Evolutionary conservation across 208 protist species (phyloP), one percentile per base, ranked within the genome.

Genomic region (Porcisia deanei): DNA sequence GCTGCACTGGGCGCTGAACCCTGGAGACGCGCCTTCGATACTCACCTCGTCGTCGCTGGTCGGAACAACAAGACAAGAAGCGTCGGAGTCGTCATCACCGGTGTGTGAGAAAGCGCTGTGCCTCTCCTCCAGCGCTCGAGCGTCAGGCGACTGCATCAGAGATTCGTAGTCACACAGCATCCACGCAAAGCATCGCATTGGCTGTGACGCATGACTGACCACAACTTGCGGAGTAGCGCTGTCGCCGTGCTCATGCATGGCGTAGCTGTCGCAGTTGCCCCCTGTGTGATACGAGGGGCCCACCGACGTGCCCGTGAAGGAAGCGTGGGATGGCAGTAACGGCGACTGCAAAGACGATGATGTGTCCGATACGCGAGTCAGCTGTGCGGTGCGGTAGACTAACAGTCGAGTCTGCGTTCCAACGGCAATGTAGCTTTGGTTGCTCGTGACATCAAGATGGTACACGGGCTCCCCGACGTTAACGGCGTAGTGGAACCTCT

Each of bases 161-260:
- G 65, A 60, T 16, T 82, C 78, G 52, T 82, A 82, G 43, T 82
- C 78, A 43, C 78, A 82, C 22, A 54, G 49, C 78, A 82, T 82
- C 78, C 78, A 82, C 39, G 78, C 65, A 75, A 82, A 82, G 67
- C 73, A 77, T 5, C 72, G 78, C 6, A 82, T 16, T 4, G 78
- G 78, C 49, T 82, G 72, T 25, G 52, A 43, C 8, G 72, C 71
- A 39, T 77, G 57, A 34, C 67, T 57, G 14, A 82, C 78, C 37
- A 82, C 78, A 18, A 82, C 73, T 12, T 77, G n/a, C 9, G 78
- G 77, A 1, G 67, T 58, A 1, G 72, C 47, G 16, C 64, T 6
- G 43, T 81, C 77, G 4, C 52, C 41, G 30, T 58, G 25, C 6
- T 45, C 43, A 14, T 39, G 67, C 20, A 57, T 2, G 43, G 47